These are phyloP conservation scores for Monosporascus sp. DNA, from an alignment of 2,329 filamentous ascomycete species.

Conservation along the genomic window DNA sequence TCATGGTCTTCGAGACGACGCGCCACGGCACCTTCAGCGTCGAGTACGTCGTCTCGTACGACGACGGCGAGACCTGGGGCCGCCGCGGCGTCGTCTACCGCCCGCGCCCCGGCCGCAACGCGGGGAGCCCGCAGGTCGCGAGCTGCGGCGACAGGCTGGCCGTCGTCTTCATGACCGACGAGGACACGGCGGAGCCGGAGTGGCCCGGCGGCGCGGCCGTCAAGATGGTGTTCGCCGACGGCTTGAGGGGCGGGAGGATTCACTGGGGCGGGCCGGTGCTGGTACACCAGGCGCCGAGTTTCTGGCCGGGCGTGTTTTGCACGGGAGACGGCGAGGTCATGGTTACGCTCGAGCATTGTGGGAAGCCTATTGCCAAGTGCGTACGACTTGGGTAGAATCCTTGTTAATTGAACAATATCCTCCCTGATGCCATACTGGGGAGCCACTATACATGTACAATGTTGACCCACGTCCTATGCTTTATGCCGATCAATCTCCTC, in stretches of 20 bases:
- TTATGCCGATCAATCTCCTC: too few relatives aligned
- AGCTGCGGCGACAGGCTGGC: conserved; percentile 35
- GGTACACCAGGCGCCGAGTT: conserved; percentile 26
- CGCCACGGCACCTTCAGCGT: conserved; percentile 34
- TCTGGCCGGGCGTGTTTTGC: conserved; percentile 34
- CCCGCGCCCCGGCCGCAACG: conserved; percentile 31
- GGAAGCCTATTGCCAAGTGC: conserved; percentile 23
- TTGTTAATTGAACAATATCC: neutral
- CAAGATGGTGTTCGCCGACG: conserved; percentile 34
- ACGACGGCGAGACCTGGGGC: conserved; percentile 36
- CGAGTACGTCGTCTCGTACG: conserved; percentile 40
- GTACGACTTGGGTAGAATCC: conserved; percentile 1
- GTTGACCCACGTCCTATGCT: too few relatives aligned
- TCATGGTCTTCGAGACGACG: conserved; percentile 44
- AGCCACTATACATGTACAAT: too few relatives aligned
- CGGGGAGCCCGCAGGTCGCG: conserved; percentile 41
- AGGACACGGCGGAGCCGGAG: conserved; percentile 29
- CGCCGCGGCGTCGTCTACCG: conserved; percentile 35
- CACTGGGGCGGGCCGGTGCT: conserved; percentile 27
- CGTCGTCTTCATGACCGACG: conserved; percentile 43
- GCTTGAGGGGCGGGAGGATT: conserved; percentile 27
- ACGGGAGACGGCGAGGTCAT: conserved; percentile 23
- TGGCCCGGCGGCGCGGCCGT: conserved; percentile 37
- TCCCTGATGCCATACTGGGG: too few relatives aligned
- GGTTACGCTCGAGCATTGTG: conserved; percentile 25